phyloP scores from a whole-genome alignment of 2,329 filamentous ascomycete genomes.

The Ophiostoma tasmaniense region DNA sequence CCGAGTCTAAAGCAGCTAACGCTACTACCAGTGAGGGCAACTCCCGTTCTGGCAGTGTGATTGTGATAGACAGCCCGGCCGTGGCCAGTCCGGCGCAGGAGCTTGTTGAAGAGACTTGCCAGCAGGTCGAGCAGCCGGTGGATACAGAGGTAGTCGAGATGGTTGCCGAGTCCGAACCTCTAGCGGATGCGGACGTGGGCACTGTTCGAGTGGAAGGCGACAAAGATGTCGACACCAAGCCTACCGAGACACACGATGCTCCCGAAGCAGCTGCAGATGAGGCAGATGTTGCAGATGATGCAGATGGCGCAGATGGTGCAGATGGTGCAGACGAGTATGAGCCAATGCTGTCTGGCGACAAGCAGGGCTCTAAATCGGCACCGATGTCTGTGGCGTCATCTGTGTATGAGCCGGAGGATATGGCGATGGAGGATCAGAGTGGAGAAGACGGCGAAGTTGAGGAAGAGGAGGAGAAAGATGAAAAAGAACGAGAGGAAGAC shows the following conservation, averaged over 20 bases:
- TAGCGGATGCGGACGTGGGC: not conserved
- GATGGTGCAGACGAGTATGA: not conserved
- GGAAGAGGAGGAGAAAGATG: not conserved
- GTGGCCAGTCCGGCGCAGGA: not conserved
- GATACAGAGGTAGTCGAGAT: not conserved
- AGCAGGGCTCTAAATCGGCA: not conserved
- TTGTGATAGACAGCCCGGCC: not conserved
- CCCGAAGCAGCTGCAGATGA: not conserved
- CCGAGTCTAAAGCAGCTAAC: conserved; percentile 20
- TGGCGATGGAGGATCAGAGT: not conserved
- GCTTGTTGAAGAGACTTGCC: not conserved
- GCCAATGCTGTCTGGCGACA: not conserved
- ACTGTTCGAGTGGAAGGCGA: not conserved
- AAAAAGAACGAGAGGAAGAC: conserved; percentile 5
- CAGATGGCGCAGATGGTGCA: not conserved
- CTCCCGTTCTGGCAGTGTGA: too few species aligned
- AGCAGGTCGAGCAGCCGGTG: not conserved
- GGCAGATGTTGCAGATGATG: not conserved
- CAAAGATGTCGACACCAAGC: not conserved
- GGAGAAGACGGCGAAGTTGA: conserved; percentile 3
- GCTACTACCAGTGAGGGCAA: too few species aligned
- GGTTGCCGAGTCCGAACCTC: not conserved
- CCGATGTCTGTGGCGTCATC: conserved; percentile 3
- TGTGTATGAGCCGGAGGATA: not conserved
- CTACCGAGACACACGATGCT: not conserved